These are phyloP conservation scores for Starmerella etchellsii DNA, from an alignment of 805 yeast genomes.

Conservation along the genomic window DNA sequence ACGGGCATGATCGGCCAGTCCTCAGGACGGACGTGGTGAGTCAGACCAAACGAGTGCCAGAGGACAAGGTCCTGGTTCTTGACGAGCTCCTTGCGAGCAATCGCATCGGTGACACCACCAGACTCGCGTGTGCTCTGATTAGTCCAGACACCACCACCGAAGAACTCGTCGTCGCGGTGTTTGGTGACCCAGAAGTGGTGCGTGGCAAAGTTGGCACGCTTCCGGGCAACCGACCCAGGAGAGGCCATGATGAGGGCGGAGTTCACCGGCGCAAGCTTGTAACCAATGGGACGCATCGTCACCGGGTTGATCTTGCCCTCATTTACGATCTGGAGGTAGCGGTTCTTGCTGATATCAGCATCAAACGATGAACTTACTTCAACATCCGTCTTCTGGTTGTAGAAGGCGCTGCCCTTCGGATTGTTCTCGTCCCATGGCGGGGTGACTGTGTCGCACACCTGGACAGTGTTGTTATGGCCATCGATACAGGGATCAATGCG, in stretches of 20 bases:
- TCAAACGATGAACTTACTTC: constrained; percentile 61
- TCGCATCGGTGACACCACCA: constrained; percentile 24
- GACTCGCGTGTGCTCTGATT: constrained; percentile 65
- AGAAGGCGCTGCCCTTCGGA: constrained; percentile 60
- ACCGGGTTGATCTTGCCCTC: constrained; percentile 58
- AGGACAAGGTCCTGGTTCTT: constrained; percentile 58
- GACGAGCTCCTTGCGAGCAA: constrained; percentile 41
- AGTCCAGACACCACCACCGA: constrained; percentile 76
- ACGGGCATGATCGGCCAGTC: constrained; percentile 87
- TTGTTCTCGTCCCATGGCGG: constrained; percentile 45
- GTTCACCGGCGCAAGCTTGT: constrained; percentile 61
- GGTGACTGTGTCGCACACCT: constrained; percentile 55
- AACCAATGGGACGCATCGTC: constrained; percentile 61
- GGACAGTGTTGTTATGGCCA: constrained; percentile 65
- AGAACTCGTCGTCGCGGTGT: constrained; percentile 56
- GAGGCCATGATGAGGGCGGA: constrained; percentile 62
- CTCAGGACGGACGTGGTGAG: constrained; percentile 59
- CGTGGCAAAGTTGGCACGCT: constrained; percentile 63
- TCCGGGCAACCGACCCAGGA: constrained; percentile 47
- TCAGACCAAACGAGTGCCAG: constrained; percentile 71
- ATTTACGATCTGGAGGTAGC: constrained; percentile 62
- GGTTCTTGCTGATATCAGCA: constrained; percentile 61
- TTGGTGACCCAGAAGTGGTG: constrained; percentile 74
- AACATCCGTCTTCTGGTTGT: constrained; percentile 45
- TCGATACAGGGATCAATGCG: constrained; percentile 74